phyloP scores from a whole-genome alignment of 179 eudicot species.

The Silene noctiflora region DNA sequence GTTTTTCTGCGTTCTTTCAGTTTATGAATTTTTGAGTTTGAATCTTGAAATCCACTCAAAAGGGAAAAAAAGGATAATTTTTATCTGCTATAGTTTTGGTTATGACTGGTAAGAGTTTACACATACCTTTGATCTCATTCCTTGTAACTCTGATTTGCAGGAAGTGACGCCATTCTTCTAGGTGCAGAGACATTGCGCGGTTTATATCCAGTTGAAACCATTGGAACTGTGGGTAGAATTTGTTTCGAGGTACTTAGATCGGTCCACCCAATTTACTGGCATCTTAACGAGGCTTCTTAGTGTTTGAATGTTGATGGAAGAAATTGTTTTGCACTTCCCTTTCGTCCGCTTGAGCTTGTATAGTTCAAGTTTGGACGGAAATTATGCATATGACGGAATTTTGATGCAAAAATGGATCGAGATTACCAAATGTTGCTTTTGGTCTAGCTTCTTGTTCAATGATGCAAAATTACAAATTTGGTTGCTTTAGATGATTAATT shows the following conservation, averaged over 20 bases:
- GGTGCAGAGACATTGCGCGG: slow-evolving; percentile 98
- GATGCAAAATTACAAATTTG: not conserved
- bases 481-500: not conserved
- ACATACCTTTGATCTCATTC: not conserved
- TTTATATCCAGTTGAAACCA: slow-evolving; percentile 73
- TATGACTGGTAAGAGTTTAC: not conserved
- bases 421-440: not conserved
- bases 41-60: not conserved
- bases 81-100: not conserved
- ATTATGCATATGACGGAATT: not conserved
- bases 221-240: slow-evolving; percentile 60
- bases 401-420: not conserved
- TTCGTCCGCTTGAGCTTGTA: not conserved
- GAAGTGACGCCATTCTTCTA: slow-evolving; percentile 89
- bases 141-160: slow-evolving; percentile 31
- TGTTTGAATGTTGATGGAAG: not conserved
- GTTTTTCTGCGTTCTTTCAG: not conserved
- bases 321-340: not conserved
- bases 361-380: not conserved
- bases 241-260: slow-evolving; percentile 38
- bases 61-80: not conserved
- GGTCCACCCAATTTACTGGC: not conserved
- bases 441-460: not conserved
- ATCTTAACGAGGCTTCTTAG: not conserved
- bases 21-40: not conserved